phyloP scores from a whole-genome alignment of 139 green algal species.

The Micractinium sp. region DNA sequence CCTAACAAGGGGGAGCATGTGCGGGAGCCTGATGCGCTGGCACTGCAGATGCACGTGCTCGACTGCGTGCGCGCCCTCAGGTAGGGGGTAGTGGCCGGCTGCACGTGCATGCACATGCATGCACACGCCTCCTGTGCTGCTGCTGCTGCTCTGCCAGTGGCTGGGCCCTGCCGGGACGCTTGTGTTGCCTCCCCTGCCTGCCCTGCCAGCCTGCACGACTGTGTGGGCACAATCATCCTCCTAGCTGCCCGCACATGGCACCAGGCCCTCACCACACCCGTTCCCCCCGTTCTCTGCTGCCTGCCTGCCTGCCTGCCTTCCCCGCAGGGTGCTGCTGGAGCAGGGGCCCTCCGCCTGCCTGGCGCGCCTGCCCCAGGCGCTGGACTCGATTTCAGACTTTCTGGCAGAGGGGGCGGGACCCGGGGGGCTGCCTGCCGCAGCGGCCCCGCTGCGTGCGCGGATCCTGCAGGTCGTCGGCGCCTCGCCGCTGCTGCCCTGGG shows the following conservation, averaged over 20 bases:
- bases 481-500: slow-evolving; percentile 32
- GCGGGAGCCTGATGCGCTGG: slow-evolving; percentile 35
- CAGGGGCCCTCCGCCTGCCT: slow-evolving; percentile 17
- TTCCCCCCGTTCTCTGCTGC: background rate
- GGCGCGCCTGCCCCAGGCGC: slow-evolving; percentile 4
- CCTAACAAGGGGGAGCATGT: slow-evolving; percentile 32
- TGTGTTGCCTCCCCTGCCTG: background rate
- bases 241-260: too few species aligned
- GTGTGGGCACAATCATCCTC: too few species aligned
- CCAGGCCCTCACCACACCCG: background rate
- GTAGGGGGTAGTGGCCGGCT: background rate
- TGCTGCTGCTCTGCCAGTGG: background rate
- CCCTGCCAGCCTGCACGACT: too few species aligned
- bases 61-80: slow-evolving; percentile 36
- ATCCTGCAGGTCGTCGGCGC: slow-evolving; percentile 13
- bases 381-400: slow-evolving; percentile 24
- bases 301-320: background rate
- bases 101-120: background rate
- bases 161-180: background rate
- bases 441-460: background rate
- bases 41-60: slow-evolving; percentile 44
- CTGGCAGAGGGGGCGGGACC: slow-evolving; percentile 10
- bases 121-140: background rate
- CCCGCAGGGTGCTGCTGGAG: slow-evolving; percentile 36
- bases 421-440: background rate